Base-by-base conservation (phyloP, 208 protist genomes). In the Trypanosoma vivax region DNA sequence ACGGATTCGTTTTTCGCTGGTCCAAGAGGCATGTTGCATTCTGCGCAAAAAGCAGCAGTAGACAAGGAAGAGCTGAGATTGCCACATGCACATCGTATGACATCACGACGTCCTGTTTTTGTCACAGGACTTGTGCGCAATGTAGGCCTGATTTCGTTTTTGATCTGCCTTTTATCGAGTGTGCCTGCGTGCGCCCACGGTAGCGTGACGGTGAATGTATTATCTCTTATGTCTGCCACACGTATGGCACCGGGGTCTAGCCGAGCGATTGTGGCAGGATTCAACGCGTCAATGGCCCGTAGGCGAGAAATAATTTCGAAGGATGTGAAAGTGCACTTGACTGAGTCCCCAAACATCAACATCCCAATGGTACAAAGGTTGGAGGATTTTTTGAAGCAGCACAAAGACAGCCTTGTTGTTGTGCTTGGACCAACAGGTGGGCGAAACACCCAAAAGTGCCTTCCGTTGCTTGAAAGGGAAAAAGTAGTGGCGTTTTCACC, bases 401-500 rank as follows among this genome's bases (percentile, higher is more conserved):
- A 43, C 6, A 43, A 43, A 18, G 39, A n/a, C n/a, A n/a, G 39
- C n/a, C n/a, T 52, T 6, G 6, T 52, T n/a, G 29, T 33, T 31
- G 29, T 38, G 3, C 11, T 52, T 52, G 47, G 27, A 23, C 29
- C 30, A 23, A 33, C 38, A 24, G 27, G 30, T 11, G 29, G 38
- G 6, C 14, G 13, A 5, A 5, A 5, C n/a, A 11, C 28, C 10
- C 5, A 5, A 28, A 6, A 21, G 0, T 46, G 14, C 5, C 29
- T 46, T 47, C 5, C 9, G 13, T 11, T 37, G 23, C 29, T 52
- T 13, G 6, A 21, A 21, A 11, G 24, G n/a, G 25, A 52, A 37
- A 29, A 38, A 23, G 9, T 52, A n/a, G 47, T 52, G 33, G 30
- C 47, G 11, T 52, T 52, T 38, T 13, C 13, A 24, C 47, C 47